Percentiles rank a stretch among this genome's conserved stretches.
These are phyloP conservation scores for Ascochyta clinopodiicola DNA, from an alignment of 2,329 filamentous ascomycete species.

Conservation along the genomic window DNA sequence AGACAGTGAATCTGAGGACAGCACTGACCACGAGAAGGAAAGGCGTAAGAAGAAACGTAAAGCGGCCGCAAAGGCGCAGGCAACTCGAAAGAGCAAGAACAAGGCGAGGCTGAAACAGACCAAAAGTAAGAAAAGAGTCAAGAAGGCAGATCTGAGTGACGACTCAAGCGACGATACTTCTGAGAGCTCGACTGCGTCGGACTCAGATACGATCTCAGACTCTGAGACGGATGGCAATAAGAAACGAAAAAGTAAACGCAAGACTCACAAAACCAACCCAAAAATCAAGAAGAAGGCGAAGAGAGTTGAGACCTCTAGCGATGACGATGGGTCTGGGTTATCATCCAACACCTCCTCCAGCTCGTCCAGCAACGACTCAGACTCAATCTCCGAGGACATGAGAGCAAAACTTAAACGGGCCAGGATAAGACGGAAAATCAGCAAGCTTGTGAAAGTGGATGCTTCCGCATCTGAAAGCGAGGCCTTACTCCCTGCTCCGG, in stretches of 20 bases:
- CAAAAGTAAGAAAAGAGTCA: conserved; percentile 30
- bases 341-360: conserved; percentile 15
- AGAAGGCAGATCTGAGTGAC: conserved; percentile 27
- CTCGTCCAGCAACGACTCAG: conserved; percentile 23
- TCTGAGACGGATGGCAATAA: conserved; percentile 17
- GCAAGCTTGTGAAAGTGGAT: conserved; percentile 19
- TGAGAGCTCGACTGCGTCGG: conserved; percentile 23
- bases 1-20: conserved; percentile 28
- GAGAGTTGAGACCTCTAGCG: conserved; percentile 29
- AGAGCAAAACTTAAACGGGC: conserved; percentile 23
- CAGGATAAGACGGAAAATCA: conserved; percentile 27
- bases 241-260: conserved; percentile 22
- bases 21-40: conserved; percentile 29
- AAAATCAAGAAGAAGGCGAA: conserved; percentile 34
- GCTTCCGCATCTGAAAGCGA: conserved; percentile 1
- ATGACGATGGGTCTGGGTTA: conserved; percentile 21
- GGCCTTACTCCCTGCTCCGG: background rate
- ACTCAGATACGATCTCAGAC: conserved; percentile 15
- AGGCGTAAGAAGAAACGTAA: conserved; percentile 33
- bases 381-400: conserved; percentile 17
- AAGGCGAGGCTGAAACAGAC: conserved; percentile 33
- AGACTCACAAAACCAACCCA: conserved; percentile 25
- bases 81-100: conserved; percentile 27
- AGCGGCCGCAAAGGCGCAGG: conserved; percentile 18
- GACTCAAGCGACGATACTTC: conserved; percentile 25